These are phyloP conservation scores for Candolleomyces efflorescens DNA, from an alignment of 768 basidiomycete species.

Conservation along the genomic window DNA sequence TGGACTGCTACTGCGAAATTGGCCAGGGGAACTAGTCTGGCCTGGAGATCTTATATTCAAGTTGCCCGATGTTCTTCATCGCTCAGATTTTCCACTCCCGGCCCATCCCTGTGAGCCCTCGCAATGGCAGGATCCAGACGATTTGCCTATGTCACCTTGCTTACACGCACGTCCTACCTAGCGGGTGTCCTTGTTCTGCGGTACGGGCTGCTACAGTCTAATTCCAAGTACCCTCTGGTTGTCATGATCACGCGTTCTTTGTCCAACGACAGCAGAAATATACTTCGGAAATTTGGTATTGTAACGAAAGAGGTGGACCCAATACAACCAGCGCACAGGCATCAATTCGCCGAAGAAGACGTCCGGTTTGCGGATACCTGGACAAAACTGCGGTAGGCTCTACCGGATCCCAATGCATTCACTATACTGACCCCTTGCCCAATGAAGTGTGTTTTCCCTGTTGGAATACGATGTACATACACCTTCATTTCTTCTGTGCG, in stretches of 20 bases:
- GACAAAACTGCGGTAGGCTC: slow-evolving; percentile 55
- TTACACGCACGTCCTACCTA: slow-evolving; percentile 70
- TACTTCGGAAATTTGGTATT: slow-evolving; percentile 55
- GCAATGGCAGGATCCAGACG: slow-evolving; percentile 29
- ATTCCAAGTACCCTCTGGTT: slow-evolving; percentile 70
- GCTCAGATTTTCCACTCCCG: too few species aligned
- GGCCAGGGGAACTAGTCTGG: background rate
- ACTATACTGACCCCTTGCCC: slow-evolving; percentile 2
- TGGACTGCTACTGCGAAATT: background rate
- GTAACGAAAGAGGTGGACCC: slow-evolving; percentile 52
- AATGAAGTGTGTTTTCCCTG: slow-evolving; percentile 56
- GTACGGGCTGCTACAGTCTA: slow-evolving; percentile 46
- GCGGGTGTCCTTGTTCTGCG: slow-evolving; percentile 60
- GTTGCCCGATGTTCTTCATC: background rate
- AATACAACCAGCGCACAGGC: slow-evolving; percentile 46
- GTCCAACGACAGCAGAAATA: slow-evolving; percentile 41
- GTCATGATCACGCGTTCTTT: slow-evolving; percentile 70
- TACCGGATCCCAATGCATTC: background rate
- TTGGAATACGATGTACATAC: slow-evolving; percentile 59
- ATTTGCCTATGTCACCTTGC: slow-evolving; percentile 70
- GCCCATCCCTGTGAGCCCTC: background rate
- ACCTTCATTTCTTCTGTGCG: background rate
- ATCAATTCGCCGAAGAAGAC: slow-evolving; percentile 35
- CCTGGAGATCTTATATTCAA: background rate
- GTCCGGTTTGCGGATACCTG: slow-evolving; percentile 65